Base-by-base conservation (phyloP, 2,329 filamentous ascomycete species). In the Aspergillus ustus region DNA sequence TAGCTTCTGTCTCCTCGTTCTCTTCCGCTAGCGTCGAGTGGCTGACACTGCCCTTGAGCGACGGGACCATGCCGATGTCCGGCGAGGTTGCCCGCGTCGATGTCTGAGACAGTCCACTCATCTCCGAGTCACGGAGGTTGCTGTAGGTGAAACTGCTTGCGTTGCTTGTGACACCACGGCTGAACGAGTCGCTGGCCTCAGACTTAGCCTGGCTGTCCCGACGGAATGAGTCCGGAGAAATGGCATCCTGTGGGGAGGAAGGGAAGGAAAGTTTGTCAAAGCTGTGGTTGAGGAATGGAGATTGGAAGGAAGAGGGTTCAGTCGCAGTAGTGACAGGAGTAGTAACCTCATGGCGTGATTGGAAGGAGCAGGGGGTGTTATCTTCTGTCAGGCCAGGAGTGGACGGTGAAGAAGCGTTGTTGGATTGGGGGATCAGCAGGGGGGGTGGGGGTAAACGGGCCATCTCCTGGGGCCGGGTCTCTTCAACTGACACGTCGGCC, bases 11-110 rank as follows among this genome's bases (percentile, higher is more conserved):
- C 52, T 96, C 93, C 40, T 92, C 89, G 13, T 85, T 82, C 61
- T 94, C 92, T 59, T 96, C 92, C 4, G 84, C 87, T n/a, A 87
- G 80, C 1, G 86, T 84, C 0, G 86, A 86, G 59, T 81, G 82
- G 72, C 89, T 90, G 17, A 85, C 80, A 78, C 90, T 93, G 46
- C 90, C 81, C 66, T 91, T 91, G 31, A 89, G 77, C 1, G 87
- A 91, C 11, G 87, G 85, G 83, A 66, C 84, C 83, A 67, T 82
- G 70, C 70, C 84, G 77, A 82, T 79, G 67, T 97, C 93, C 1
- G 93, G 93, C 0, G 93, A 97, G 1, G 93, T 96, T 17, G 93
- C 93, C 59, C 93, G 84, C 2, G 93, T 97, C 1, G 93, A 97
- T 0, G 88, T 89, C 72, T 90, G 89, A 1, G 94, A 97, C 2